phyloP scores from a whole-genome alignment of 108 stramenopile genomes.

The Pseudonitzschia multiseries region DNA sequence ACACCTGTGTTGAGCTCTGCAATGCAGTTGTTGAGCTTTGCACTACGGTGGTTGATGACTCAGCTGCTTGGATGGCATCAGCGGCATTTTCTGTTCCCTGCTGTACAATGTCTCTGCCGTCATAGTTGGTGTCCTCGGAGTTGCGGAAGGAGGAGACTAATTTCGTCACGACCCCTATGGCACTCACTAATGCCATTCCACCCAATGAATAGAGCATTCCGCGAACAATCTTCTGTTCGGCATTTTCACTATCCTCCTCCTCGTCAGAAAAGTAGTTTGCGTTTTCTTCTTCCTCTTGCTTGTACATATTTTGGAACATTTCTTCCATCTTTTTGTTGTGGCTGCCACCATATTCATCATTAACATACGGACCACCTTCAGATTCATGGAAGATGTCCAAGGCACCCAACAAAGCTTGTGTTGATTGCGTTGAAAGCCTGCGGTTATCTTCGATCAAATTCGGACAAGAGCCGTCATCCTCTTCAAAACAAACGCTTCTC shows the following conservation, averaged over 20 bases:
- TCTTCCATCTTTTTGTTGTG: no score
- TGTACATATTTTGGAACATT: no score
- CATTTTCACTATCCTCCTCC: background rate
- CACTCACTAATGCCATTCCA: background rate
- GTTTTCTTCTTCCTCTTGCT: no score
- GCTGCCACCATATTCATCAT: no score
- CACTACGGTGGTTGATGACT: background rate
- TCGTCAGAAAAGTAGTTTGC: background rate
- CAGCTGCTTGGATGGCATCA: background rate
- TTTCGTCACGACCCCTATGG: background rate
- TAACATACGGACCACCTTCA: no score
- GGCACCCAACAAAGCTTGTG: no score
- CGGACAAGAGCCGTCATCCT: no score
- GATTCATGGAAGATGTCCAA: no score
- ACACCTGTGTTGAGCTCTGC: background rate
- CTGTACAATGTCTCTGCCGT: background rate
- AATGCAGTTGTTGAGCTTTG: background rate
- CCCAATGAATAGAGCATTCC: slow-evolving; percentile 3
- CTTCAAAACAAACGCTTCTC: no score
- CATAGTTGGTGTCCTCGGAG: background rate
- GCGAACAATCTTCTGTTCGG: slow-evolving; percentile 1
- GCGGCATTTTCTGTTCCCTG: no score
- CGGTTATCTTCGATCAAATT: no score
- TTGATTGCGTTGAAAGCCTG: no score
- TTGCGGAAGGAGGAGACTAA: background rate